Base-by-base conservation (phyloP, 1,139 yeast species). In the Insectozyma bohioensis region DNA sequence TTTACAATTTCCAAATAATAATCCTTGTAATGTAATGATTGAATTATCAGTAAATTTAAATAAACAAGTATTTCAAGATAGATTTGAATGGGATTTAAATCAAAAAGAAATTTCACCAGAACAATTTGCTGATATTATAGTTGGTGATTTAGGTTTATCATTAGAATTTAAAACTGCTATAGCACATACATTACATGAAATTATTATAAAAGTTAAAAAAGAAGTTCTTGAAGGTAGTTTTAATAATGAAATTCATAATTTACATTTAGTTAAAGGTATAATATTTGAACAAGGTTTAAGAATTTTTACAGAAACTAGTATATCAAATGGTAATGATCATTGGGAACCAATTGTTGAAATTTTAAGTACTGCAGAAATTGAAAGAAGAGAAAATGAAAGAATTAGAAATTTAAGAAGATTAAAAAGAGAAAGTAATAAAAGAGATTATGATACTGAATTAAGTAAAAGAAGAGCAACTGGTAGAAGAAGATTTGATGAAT, bases 321-420 rank as follows among this genome's bases (percentile, higher is more conserved):
- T 63, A 7, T 69, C 59, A 39, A 68, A 66, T 43, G 75, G 75
- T 1, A 69, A 66, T 27, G 87, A 81, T 31, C 84, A 78, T 22
- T 92, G 97, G 95, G 83, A 85, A 34, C 98, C 99, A 9, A 72
- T 80, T 22, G 83, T 92, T 3, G 97, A 90, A 57, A 76, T 78
- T 6, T 69, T 92, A 40, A 80, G 95, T 1, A 92, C 87, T 30
- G 90, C 92, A 73, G 98, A 92, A 60, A 87, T 92, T 38, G 97
- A 90, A 53, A 84, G 85, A 61, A 75, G 97, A 43, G 97, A 92
- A 54, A 87, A 90, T 45, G 98, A 94, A 59, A 80, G 95, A 51
- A 97, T 90, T 46, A 76, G 98, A 58, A 87, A 85, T 52, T 74
- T 87, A 41, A 78, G 98, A 58, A 78, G 98, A 54, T 70, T 88